Percentiles rank a stretch among this genome's conserved stretches.
Evolutionary conservation across 2,329 filamentous ascomycete genomes (phyloP).

Genomic region (Colletotrichum paranaense): DNA sequence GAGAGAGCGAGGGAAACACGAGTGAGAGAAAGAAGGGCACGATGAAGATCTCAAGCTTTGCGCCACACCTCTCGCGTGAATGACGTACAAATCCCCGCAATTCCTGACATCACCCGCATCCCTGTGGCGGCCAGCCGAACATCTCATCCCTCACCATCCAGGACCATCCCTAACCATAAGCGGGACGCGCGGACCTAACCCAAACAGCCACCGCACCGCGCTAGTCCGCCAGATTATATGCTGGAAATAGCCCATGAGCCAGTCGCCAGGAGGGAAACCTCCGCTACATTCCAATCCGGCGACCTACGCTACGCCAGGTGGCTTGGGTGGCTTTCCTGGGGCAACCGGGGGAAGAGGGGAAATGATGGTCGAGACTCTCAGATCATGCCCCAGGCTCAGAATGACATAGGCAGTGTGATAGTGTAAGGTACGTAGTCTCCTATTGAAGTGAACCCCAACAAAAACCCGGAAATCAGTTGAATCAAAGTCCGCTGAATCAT

Average conservation of each 20-base stretch:
- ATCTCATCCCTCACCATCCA: neutral
- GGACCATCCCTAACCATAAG: constrained; percentile 2
- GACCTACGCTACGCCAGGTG: neutral
- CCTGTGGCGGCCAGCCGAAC: constrained; percentile 7
- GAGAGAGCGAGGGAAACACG: neutral
- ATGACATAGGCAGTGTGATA: neutral
- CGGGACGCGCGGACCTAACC: constrained; percentile 21
- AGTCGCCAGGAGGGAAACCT: constrained; percentile 20
- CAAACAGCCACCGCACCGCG: neutral
- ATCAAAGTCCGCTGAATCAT: neutral
- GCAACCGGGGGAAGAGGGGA: neutral
- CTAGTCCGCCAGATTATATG: neutral
- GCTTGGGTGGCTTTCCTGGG: neutral
- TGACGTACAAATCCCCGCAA: constrained; percentile 28
- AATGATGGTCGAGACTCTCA: neutral
- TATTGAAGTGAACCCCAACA: neutral
- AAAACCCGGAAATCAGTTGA: neutral
- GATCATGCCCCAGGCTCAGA: neutral
- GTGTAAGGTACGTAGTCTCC: no score
- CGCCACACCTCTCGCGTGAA: constrained; percentile 13
- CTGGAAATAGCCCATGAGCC: neutral
- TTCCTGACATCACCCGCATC: constrained; percentile 9
- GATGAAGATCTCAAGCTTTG: constrained; percentile 2
- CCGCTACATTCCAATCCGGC: constrained; percentile 7
- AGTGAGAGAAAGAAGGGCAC: neutral